Evolutionary conservation across 2,329 filamentous ascomycete genomes (phyloP), one percentile per base, ranked within the genome.

Genomic region (Fulvia fulva): DNA sequence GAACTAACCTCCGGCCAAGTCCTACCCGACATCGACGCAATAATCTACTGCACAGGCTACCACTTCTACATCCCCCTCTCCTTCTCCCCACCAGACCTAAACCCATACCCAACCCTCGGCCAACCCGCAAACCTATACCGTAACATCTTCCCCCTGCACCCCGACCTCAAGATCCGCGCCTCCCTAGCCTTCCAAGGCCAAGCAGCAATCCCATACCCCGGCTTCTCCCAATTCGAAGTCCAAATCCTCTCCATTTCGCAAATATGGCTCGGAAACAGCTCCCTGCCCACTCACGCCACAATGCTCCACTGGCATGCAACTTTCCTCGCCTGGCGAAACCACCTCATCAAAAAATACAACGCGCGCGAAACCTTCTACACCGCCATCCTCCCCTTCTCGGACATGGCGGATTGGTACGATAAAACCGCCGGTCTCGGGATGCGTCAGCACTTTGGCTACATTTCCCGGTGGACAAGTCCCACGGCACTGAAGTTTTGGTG

Each of bases 11-110:
- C 73, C 55, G 72, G 71, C 1, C 67, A 64, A 5, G 57, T 66
- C 9, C 60, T 75, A 16, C 60, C 68, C 16, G 65, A 70, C 28
- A 65, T 75, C 26, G 70, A 74, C 55, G 67, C 67, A 11, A 69
- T 76, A 26, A 69, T 75, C 44, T 74, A 65, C 56, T 73, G 71
- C 56, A 75, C 73, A 8, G 73, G 73, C 45, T 75, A 74, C 60
- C 55, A 63, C n/a, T 60, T 62, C 41, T 63, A 69, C 57, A 55
- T 63, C 8, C 54, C 55, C 4, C 26, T 58, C 23, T 47, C 34
- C 14, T 52, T 60, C 21, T 52, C 58, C 11, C 49, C 50, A 4
- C 57, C 50, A 30, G 55, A 60, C 5, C 57, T 64, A 5, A 44
- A 61, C 44, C 57, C 59, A 37, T 62, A 59, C 34, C 53, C 57